phyloP scores from a whole-genome alignment of 2,329 filamentous ascomycete genomes.

The Neopestalotiopsis sp. region DNA sequence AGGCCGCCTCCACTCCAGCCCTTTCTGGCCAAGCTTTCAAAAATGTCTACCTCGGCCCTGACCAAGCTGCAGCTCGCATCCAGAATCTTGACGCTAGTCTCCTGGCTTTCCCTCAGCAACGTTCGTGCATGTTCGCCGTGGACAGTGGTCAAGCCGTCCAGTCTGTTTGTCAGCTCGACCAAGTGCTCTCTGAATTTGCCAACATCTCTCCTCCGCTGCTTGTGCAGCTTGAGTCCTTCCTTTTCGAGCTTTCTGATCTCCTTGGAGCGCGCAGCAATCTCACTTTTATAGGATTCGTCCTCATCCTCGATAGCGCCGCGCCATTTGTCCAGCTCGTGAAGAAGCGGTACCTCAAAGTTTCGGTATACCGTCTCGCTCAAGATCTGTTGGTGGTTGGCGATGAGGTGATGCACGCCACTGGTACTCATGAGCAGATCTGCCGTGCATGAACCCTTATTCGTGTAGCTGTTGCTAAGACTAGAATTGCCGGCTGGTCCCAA shows the following conservation, averaged over 20 bases:
- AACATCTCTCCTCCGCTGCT: constrained; percentile 65
- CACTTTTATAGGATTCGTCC: constrained; percentile 62
- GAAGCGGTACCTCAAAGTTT: constrained; percentile 69
- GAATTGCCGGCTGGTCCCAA: constrained; percentile 44
- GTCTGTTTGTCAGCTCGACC: constrained; percentile 64
- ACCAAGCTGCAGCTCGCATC: constrained; percentile 70
- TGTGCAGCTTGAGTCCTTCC: constrained; percentile 67
- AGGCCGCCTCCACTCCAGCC: constrained; percentile 71
- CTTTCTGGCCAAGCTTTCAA: constrained; percentile 69
- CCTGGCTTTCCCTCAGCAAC: constrained; percentile 66
- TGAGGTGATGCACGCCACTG: constrained; percentile 68
- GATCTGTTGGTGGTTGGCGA: constrained; percentile 74
- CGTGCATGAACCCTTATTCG: constrained; percentile 58
- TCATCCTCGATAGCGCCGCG: constrained; percentile 67
- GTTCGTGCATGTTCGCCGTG: constrained; percentile 66
- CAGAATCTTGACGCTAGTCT: constrained; percentile 65
- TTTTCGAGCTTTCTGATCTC: constrained; percentile 70
- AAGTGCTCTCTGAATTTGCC: constrained; percentile 65
- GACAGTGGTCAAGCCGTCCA: constrained; percentile 66
- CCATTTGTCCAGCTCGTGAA: constrained; percentile 74
- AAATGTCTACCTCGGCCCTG: constrained; percentile 72
- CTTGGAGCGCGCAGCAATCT: constrained; percentile 57
- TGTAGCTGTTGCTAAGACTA: constrained; percentile 53
- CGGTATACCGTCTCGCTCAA: constrained; percentile 72
- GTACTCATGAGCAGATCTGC: constrained; percentile 67